These are phyloP conservation scores for Aspergillus sp. DNA, from an alignment of 2,329 filamentous ascomycete genomes.

Conservation along the genomic window DNA sequence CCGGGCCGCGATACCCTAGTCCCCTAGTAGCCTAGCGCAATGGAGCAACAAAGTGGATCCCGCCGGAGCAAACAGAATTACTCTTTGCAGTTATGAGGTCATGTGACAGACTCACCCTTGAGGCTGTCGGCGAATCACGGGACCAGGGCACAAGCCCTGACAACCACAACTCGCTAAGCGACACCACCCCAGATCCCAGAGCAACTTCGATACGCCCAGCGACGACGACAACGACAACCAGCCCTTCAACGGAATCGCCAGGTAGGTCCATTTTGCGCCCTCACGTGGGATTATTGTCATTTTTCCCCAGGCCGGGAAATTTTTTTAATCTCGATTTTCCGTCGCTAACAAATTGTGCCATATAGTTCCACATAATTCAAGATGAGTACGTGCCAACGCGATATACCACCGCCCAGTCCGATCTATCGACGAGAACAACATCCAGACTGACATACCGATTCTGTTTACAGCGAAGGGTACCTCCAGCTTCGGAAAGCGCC, in stretches of 20 bases:
- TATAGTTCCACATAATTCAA: conserved; percentile 51
- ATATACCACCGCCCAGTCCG: conserved; percentile 25
- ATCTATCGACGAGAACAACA: conserved; percentile 26
- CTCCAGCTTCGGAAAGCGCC: conserved; percentile 75
- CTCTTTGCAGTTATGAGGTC: neutral
- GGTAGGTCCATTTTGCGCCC: conserved; percentile 32
- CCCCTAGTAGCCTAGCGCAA: neutral
- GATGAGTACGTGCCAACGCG: conserved; percentile 57
- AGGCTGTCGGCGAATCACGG: conserved; percentile 23
- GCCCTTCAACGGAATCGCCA: conserved; percentile 50
- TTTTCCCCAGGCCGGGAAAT: conserved; percentile 8
- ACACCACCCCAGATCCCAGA: conserved; percentile 35
- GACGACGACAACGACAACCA: conserved; percentile 50
- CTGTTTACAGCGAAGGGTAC: conserved; percentile 66
- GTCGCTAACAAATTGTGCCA: conserved; percentile 28
- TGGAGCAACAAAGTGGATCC: neutral
- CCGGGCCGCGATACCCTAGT: neutral
- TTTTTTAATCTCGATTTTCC: conserved; percentile 12
- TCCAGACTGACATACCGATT: conserved; percentile 47
- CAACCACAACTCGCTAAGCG: conserved; percentile 47
- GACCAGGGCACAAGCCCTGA: conserved; percentile 39
- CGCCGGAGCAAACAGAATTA: neutral
- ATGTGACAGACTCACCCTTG: conserved; percentile 15
- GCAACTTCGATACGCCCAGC: conserved; percentile 46
- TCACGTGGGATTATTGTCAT: conserved; percentile 10